These are phyloP conservation scores for Acarospora socialis DNA, from an alignment of 2,329 filamentous ascomycete species.

Conservation along the genomic window DNA sequence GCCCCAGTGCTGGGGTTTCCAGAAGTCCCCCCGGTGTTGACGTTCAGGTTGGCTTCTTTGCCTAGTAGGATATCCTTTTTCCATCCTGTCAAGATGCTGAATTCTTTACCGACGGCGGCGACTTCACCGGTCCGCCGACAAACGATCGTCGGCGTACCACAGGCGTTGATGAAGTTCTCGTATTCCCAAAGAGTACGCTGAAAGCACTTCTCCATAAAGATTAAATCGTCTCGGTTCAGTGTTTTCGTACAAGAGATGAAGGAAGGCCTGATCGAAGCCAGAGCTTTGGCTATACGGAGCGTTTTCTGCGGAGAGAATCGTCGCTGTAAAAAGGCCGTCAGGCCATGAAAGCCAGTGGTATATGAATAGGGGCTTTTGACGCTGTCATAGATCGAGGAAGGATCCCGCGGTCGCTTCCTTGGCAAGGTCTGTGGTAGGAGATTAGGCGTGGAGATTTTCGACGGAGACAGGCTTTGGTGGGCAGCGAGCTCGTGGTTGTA, in stretches of 20 bases:
- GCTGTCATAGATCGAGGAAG: constrained; percentile 73
- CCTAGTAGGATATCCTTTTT: constrained; percentile 78
- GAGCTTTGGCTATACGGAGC: constrained; percentile 68
- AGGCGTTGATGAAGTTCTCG: constrained; percentile 79
- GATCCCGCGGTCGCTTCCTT: constrained; percentile 48
- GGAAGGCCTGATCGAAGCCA: constrained; percentile 80
- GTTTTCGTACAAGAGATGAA: constrained; percentile 86
- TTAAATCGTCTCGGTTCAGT: constrained; percentile 73
- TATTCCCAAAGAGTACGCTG: constrained; percentile 87
- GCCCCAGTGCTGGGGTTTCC: constrained; percentile 26
- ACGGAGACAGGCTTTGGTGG: constrained; percentile 19
- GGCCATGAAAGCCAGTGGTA: constrained; percentile 74
- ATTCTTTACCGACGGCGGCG: constrained; percentile 92
- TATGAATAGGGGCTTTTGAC: constrained; percentile 90
- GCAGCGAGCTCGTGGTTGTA: constrained; percentile 8
- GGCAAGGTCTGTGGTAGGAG: constrained; percentile 26
- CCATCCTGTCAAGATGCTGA: constrained; percentile 92
- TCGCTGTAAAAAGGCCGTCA: constrained; percentile 65
- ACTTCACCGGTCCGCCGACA: constrained; percentile 87
- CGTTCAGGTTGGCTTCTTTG: constrained; percentile 73
- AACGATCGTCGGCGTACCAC: constrained; percentile 80
- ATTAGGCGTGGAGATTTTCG: constrained; percentile 29
- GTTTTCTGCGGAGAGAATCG: constrained; percentile 67
- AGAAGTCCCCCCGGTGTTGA: constrained; percentile 48
- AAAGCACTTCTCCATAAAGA: constrained; percentile 97